Evolutionary conservation across 2,329 filamentous ascomycete genomes (phyloP).

Genomic region (Simplicillium aogashimaense): DNA sequence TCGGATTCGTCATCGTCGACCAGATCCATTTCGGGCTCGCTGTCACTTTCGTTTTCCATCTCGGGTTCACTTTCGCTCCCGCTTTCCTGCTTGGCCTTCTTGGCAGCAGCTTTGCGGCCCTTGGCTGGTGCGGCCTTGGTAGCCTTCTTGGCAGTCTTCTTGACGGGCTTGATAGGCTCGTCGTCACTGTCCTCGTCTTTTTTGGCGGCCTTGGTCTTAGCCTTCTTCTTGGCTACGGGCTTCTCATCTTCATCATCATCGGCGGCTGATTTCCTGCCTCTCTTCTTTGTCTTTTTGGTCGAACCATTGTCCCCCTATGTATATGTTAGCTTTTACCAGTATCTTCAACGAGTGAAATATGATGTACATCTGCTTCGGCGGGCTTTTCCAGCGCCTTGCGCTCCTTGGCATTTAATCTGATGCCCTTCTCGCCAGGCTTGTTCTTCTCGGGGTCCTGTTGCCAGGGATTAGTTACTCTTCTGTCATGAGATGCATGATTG

Average conservation of each 20-base stretch:
- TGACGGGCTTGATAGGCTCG: background rate
- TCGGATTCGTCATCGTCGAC: constrained; percentile 5
- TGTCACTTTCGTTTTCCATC: constrained; percentile 2
- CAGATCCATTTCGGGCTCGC: constrained; percentile 1
- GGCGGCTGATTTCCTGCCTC: constrained; percentile 22
- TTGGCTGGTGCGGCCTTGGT: background rate
- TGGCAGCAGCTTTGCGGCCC: constrained; percentile 5
- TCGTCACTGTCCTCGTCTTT: constrained; percentile 13
- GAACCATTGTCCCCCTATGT: constrained; percentile 15
- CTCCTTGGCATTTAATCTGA: constrained; percentile 35
- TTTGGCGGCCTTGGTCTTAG: constrained; percentile 10
- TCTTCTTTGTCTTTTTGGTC: constrained; percentile 21
- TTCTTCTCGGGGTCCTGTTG: constrained; percentile 66
- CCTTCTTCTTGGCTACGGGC: constrained; percentile 5
- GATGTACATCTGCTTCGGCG: constrained; percentile 13
- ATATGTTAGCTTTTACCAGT: constrained; percentile 12
- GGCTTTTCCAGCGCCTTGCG: constrained; percentile 23
- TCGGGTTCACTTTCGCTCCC: constrained; percentile 8
- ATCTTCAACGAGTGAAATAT: constrained; percentile 7
- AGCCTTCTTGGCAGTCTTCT: background rate
- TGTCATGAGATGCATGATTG: constrained; percentile 1
- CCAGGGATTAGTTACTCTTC: background rate
- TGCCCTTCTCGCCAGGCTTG: constrained; percentile 54
- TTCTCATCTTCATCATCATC: constrained; percentile 16
- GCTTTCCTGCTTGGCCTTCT: constrained; percentile 2